Conservation (phyloP, 345 rosid genomes). For the Mercurialis annua region DNA sequence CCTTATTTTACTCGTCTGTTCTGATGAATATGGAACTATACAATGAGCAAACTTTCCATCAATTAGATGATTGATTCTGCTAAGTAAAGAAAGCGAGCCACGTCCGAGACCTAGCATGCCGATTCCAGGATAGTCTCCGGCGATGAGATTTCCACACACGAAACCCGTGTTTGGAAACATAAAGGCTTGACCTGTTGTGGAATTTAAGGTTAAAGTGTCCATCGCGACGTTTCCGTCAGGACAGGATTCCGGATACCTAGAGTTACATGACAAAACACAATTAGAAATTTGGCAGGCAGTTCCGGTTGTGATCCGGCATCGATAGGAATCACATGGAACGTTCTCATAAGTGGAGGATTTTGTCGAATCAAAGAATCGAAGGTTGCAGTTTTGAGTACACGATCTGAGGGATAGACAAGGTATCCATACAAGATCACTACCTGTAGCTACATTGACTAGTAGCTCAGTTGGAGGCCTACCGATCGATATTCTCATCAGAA, state of each 20-base stretch:
- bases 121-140: neutral
- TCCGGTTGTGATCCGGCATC: constrained; percentile 19
- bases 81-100: neutral
- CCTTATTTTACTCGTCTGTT: neutral
- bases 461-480: constrained; percentile 26
- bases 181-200: neutral
- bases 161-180: neutral
- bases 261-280: neutral
- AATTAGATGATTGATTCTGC: neutral
- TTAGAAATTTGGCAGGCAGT: neutral
- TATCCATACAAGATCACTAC: constrained; percentile 38
- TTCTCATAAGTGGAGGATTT: constrained; percentile 27
- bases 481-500: constrained; percentile 24
- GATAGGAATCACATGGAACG: constrained; percentile 32
- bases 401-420: constrained; percentile 32
- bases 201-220: constrained; percentile 14
- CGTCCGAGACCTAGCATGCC: constrained; percentile 2
- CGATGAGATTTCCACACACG: constrained; percentile 8
- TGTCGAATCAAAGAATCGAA: constrained; percentile 34
- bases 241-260: constrained; percentile 4
- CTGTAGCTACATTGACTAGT: constrained; percentile 27
- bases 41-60: constrained; percentile 14
- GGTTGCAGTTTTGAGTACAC: constrained; percentile 29
- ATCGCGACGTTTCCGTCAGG: constrained; percentile 2
- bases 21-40: neutral